Evolutionary conservation across 257 asterid species (phyloP).

Genomic region (Galeopsis tetrahit): DNA sequence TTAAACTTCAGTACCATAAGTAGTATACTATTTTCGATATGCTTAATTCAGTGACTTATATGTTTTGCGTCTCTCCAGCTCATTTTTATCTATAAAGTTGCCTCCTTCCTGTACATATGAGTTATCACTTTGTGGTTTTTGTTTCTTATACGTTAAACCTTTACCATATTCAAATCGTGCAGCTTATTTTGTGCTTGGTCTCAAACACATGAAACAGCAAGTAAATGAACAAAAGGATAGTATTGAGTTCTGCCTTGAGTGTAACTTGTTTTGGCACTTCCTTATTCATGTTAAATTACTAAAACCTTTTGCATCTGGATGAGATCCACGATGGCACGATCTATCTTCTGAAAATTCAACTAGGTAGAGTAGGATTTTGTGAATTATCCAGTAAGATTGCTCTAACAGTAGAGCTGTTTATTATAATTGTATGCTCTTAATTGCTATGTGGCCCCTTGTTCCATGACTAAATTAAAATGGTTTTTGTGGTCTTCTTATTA

Average conservation of each 20-base stretch:
- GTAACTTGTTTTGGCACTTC: not conserved
- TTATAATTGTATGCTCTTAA: not conserved
- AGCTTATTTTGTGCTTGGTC: not conserved
- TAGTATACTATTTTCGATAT: not conserved
- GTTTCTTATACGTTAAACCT: not conserved
- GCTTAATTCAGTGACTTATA: not conserved
- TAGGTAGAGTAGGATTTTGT: not conserved
- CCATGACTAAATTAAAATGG: not conserved
- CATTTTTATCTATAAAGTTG: not conserved
- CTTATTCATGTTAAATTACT: not conserved
- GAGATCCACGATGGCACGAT: not conserved
- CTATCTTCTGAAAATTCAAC: not conserved
- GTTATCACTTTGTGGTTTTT: not conserved
- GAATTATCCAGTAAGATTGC: not conserved
- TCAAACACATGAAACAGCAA: not conserved
- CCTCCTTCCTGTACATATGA: not conserved
- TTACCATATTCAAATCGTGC: not conserved
- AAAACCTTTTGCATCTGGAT: not conserved
- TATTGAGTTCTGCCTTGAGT: not conserved
- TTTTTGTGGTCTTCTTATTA: constrained; percentile 2
- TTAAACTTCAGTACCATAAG: not conserved
- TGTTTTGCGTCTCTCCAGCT: not conserved
- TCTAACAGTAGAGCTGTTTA: not conserved
- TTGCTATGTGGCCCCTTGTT: constrained; percentile 10
- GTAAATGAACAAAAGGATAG: not conserved